Evolutionary conservation across 176 grass and related monocot genomes (phyloP), one percentile per base, ranked within the genome.

Genomic region (Bolboschoenus planiculmis): DNA sequence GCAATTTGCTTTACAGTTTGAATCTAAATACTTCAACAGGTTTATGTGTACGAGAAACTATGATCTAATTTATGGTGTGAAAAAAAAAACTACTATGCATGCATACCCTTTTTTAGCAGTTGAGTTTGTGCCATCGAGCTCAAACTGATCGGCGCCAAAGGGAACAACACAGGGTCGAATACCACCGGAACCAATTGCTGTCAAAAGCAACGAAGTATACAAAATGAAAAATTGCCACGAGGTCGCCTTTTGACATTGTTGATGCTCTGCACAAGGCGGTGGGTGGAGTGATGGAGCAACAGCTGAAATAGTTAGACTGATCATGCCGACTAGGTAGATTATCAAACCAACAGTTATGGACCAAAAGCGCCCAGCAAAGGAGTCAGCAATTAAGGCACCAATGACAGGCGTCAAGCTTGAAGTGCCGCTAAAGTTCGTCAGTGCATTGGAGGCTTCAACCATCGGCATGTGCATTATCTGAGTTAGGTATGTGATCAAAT

Each of bases 101-200:
- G 13, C 14, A 31, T 75, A 85, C 82, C 84, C 74, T 77, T 81
- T 83, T 21, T 77, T 72, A 48, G 66, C 81, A 60, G 81, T 70
- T 1, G 70, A 72, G 1, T 83, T 76, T 33, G 1, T 61, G 5
- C 75, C 62, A 10, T 76, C 10, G 18, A 16, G 82, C 1, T 46
- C 83, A 43, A 87, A 80, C 83, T 92, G 91, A 81, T 92, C 91
- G 42, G 91, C 88, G 9, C 91, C 91, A 70, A 90, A 92, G 11
- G 87, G 83, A 60, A 87, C 85, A 16, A 92, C 91, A 68, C 91
- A 92, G 3, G 91, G 91, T 0, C 91, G 85, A 51, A 92, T 87
- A 77, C 91, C 87, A 59, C 87, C 91, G 26, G 88, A 79, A 26
- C 91, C 91, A 10, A 92, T 63, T 37, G 85, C 72, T 0, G 91